phyloP scores from a whole-genome alignment of 2,329 filamentous ascomycete genomes.

The Fusarium sp. region DNA sequence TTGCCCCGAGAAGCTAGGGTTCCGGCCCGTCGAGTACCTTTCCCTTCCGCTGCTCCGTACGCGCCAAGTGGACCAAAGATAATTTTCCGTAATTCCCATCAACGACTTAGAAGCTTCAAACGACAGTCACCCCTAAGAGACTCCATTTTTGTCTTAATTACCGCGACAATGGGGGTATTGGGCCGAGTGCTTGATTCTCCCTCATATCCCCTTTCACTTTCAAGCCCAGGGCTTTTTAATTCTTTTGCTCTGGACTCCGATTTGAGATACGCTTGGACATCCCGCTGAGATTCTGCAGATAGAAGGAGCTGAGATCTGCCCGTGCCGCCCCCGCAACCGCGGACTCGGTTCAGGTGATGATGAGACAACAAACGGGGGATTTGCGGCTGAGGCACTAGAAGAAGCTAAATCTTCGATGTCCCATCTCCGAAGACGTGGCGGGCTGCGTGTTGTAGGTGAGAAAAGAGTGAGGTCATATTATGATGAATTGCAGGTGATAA shows the following conservation, averaged over 20 bases:
- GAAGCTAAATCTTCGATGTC: too few species aligned
- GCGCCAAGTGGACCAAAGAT: constrained; percentile 7
- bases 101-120: not conserved
- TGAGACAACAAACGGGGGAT: not conserved
- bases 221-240: not conserved
- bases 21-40: constrained; percentile 22
- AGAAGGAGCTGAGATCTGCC: not conserved
- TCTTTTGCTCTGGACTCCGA: not conserved
- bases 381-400: not conserved
- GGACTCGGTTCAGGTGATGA: not conserved
- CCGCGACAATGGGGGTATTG: not conserved
- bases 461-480: not conserved
- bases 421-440: too few species aligned
- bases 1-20: not conserved
- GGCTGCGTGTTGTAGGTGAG: not conserved
- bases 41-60: not conserved
- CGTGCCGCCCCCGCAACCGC: not conserved
- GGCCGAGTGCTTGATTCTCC: not conserved
- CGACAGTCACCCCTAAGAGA: not conserved
- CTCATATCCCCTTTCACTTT: too few species aligned
- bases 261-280: not conserved
- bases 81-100: not conserved
- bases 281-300: not conserved
- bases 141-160: not conserved
- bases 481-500: not conserved